Conservation (phyloP, 2,329 filamentous ascomycete species). For the Fusarium sp. region DNA sequence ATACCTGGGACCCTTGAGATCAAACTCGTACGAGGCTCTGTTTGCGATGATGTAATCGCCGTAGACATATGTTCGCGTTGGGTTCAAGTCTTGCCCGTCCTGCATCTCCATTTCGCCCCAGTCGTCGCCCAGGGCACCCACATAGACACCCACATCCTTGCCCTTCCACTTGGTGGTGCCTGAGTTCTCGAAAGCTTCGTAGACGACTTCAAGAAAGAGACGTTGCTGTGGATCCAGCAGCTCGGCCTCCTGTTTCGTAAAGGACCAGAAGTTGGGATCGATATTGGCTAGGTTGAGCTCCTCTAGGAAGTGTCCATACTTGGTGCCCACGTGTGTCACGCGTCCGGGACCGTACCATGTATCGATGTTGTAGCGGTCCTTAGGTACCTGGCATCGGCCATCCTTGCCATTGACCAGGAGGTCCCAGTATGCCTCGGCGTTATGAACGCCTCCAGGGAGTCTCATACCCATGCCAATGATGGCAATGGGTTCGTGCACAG, state of each 20-base stretch:
- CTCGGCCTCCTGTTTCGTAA: conserved; percentile 17
- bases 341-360: conserved; percentile 16
- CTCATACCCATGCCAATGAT: conserved; percentile 15
- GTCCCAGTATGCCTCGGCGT: conserved; percentile 8
- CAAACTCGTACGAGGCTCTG: conserved; percentile 18
- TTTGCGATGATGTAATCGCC: conserved; percentile 17
- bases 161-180: conserved; percentile 14
- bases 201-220: conserved; percentile 20
- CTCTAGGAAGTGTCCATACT: conserved; percentile 16
- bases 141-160: conserved; percentile 16
- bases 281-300: conserved; percentile 22
- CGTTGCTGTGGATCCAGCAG: conserved; percentile 14
- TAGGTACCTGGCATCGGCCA: conserved; percentile 9
- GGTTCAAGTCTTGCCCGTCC: conserved; percentile 20
- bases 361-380: conserved; percentile 13
- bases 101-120: conserved; percentile 21
- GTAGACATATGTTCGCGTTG: conserved; percentile 21
- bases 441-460: conserved; percentile 11
- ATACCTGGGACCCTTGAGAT: conserved; percentile 18
- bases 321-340: conserved; percentile 18
- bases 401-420: conserved; percentile 10
- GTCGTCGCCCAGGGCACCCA: conserved; percentile 15
- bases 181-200: conserved; percentile 18
- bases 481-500: conserved; percentile 10
- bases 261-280: conserved; percentile 17